Evolutionary conservation across 169 alveolate species (phyloP), one percentile per base, ranked within the genome.

Genomic region (Perkinsus marinus): DNA sequence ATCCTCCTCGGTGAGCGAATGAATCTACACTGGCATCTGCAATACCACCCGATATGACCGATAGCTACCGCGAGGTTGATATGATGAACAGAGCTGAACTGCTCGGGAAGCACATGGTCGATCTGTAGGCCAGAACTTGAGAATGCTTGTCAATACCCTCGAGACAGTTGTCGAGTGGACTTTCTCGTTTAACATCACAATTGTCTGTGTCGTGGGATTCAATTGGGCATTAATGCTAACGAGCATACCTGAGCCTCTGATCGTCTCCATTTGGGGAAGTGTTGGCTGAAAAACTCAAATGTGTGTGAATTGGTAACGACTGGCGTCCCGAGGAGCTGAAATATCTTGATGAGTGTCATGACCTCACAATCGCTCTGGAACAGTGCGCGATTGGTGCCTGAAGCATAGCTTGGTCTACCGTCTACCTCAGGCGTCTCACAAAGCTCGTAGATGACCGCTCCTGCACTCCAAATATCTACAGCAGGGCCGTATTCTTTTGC

Each of bases 391-490:
- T 57, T 57, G 79, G 79, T 57, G 79, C 79, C 79, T 57, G 79
- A 57, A 41, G 46, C 79, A 19, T 26, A n/a, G n/a, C n/a, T n/a
- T n/a, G n/a, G n/a, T n/a, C n/a, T n/a, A n/a, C n/a, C n/a, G n/a
- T n/a, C n/a, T n/a, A n/a, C n/a, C n/a, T n/a, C n/a, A n/a, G n/a
- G n/a, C 26, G 22, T 57, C 26, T 26, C 79, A 57, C 79, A 57
- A 57, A 96, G 90, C 90, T 96, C 98, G 26, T 95, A 96, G 68
- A 96, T 94, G 68, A 96, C 96, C 68, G 97, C 95, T 36, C 99
- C 99, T 0, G 96, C 93, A 68, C 98, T 96, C 98, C 99, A 97
- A 30, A 96, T 95, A 93, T 97, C 99, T 0, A 97, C 97, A 39
- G 99, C 96, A 68, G 97, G 96, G n/a, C 97, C 94, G 93, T 97